Conservation (phyloP, 495 filamentous ascomycete genomes). For the Cercophora sp. region DNA sequence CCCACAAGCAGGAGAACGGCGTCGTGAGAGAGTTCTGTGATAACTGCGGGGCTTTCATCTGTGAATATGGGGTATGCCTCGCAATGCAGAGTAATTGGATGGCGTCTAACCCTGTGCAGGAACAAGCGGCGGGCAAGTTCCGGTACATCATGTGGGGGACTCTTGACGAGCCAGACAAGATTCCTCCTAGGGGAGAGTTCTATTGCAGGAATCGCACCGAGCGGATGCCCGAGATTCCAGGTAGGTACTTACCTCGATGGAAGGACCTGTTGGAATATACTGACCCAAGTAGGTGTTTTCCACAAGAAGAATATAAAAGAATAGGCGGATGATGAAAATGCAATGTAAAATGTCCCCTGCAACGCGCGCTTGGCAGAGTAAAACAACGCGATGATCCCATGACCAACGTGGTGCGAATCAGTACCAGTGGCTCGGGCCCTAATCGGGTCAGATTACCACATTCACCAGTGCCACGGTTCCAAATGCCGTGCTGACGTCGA, state of each 20-base stretch:
- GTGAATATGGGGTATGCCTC: conserved; percentile 57
- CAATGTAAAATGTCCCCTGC: too few species aligned
- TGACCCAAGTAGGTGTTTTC: conserved; percentile 44
- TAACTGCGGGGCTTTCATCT: conserved; percentile 57
- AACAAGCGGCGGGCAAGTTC: conserved; percentile 53
- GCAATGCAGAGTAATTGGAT: too few species aligned
- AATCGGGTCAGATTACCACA: too few species aligned
- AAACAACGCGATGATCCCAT: too few species aligned
- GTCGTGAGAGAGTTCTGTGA: conserved; percentile 57
- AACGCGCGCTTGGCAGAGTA: too few species aligned
- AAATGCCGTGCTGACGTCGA: too few species aligned
- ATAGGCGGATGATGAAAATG: conserved; percentile 26
- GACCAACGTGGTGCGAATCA: too few species aligned
- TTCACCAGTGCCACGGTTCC: too few species aligned
- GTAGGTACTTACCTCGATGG: too few species aligned
- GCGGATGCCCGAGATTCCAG: conserved; percentile 62
- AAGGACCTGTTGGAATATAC: too few species aligned
- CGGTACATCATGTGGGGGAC: conserved; percentile 62
- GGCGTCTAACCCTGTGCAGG: too few species aligned
- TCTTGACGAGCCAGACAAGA: conserved; percentile 56
- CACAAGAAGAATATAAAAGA: conserved; percentile 59
- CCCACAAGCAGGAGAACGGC: conserved; percentile 25
- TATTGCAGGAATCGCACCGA: conserved; percentile 54
- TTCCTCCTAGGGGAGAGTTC: conserved; percentile 68
- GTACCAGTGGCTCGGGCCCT: too few species aligned